A percentile compares a stretch with the other conserved stretches of the same genome.
These are phyloP conservation scores for Dothidotthia symphoricarpi DNA, from an alignment of 2,329 filamentous ascomycete species.

Conservation along the genomic window DNA sequence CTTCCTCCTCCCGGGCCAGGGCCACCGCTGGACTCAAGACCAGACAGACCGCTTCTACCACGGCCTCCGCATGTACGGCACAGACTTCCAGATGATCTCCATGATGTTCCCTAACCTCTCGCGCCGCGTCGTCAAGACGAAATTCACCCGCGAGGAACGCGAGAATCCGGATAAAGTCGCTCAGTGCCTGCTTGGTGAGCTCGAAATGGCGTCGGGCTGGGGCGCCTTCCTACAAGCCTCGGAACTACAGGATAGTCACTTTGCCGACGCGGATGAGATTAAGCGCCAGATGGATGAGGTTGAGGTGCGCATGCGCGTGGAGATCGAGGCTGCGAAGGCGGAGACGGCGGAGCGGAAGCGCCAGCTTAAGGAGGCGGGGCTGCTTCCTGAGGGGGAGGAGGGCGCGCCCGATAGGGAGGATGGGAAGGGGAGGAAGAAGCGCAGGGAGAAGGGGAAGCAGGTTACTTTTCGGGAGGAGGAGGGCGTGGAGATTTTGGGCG, in stretches of 20 bases:
- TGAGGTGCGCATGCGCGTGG: constrained; percentile 27
- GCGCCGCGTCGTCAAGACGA: constrained; percentile 73
- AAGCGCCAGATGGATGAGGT: constrained; percentile 29
- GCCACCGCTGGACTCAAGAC: constrained; percentile 63
- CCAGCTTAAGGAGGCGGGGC: constrained; percentile 30
- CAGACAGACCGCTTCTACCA: constrained; percentile 76
- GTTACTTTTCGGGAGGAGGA: constrained; percentile 29
- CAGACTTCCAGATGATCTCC: constrained; percentile 77
- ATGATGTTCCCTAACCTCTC: constrained; percentile 72
- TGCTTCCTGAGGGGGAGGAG: constrained; percentile 16
- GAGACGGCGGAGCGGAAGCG: constrained; percentile 39
- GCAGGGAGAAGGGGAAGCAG: constrained; percentile 27
- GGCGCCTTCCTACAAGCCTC: constrained; percentile 39
- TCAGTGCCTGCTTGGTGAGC: constrained; percentile 54
- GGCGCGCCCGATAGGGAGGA: constrained; percentile 21
- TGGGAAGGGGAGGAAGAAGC: constrained; percentile 32
- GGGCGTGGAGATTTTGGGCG: constrained; percentile 33
- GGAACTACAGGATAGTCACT: constrained; percentile 36
- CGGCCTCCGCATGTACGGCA: constrained; percentile 72
- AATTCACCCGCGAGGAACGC: constrained; percentile 77
- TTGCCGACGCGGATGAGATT: constrained; percentile 40
- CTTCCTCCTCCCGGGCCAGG: constrained; percentile 45
- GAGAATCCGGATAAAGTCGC: constrained; percentile 63
- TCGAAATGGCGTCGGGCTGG: constrained; percentile 37
- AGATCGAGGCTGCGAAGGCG: constrained; percentile 39